Conservation (phyloP, 139 green algal species). For the Chlorella vulgaris region DNA sequence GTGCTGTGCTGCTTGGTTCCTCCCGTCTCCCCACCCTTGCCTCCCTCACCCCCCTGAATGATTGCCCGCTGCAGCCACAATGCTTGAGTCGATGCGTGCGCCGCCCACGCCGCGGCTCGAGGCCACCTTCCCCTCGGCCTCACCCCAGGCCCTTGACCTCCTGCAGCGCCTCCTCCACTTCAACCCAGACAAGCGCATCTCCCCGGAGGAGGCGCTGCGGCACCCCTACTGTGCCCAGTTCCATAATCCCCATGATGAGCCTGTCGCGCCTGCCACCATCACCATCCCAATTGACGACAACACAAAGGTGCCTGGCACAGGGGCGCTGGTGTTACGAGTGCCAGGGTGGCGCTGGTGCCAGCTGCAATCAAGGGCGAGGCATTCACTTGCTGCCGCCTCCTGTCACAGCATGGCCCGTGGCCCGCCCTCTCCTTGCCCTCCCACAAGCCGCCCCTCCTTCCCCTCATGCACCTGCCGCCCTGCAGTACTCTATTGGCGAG, state of each 20-base stretch:
- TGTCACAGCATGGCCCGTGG: no score
- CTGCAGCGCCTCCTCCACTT: slow-evolving; percentile 80
- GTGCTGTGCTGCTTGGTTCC: neutral
- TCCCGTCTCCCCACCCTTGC: neutral
- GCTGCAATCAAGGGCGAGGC: no score
- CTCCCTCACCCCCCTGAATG: neutral
- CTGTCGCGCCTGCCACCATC: slow-evolving; percentile 64
- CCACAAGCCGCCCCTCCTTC: neutral
- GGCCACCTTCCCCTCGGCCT: slow-evolving; percentile 81
- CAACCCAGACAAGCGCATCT: slow-evolving; percentile 88
- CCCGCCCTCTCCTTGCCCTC: no score
- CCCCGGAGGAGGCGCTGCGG: slow-evolving; percentile 83
- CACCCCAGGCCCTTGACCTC: slow-evolving; percentile 84
- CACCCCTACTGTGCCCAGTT: slow-evolving; percentile 98
- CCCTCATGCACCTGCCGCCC: neutral
- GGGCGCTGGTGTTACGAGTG: neutral
- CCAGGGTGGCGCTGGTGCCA: no score
- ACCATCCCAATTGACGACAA: slow-evolving; percentile 96
- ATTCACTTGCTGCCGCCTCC: no score
- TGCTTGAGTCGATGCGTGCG: slow-evolving; percentile 87
- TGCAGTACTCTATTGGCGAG: slow-evolving; percentile 62
- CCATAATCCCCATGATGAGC: slow-evolving; percentile 90
- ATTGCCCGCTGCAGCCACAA: slow-evolving; percentile 64
- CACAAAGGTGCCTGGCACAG: slow-evolving; percentile 72
- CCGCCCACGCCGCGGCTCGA: slow-evolving; percentile 58